phyloP scores from a whole-genome alignment of 2,329 filamentous ascomycete species.

The Sclerotinia spermophila region DNA sequence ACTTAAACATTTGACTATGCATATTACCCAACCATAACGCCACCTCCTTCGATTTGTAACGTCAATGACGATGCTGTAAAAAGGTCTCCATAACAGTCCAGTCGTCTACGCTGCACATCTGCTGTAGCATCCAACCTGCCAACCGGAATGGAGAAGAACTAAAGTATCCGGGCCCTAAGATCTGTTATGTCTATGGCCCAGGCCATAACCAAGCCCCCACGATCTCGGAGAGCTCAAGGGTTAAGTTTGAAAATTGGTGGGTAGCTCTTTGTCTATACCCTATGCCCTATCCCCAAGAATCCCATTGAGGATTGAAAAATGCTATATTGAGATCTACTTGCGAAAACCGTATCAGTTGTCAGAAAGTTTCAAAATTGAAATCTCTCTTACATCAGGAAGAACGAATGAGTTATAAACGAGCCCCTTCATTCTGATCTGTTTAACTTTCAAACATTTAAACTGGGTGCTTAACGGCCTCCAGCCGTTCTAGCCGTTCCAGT shows the following conservation, averaged over 20 bases:
- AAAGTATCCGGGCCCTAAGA: background rate
- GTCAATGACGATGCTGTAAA: background rate
- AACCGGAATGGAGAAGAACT: background rate
- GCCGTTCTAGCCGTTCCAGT: background rate
- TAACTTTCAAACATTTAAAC: background rate
- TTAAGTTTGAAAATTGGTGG: background rate
- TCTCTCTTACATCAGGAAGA: background rate
- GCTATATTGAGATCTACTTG: background rate
- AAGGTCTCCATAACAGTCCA: background rate
- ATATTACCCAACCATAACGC: background rate
- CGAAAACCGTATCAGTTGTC: background rate
- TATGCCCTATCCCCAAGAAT: background rate
- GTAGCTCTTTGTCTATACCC: background rate
- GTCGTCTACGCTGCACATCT: background rate
- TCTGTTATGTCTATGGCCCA: background rate
- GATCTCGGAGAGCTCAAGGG: background rate
- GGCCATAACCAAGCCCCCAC: background rate
- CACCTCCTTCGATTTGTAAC: background rate
- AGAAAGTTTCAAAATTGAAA: constrained; percentile 4
- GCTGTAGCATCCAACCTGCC: background rate
- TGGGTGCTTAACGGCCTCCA: background rate
- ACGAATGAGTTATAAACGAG: background rate
- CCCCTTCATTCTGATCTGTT: background rate
- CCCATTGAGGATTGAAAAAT: background rate
- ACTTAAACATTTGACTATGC: background rate